Evolutionary conservation across 1,284 basidiomycete genomes (phyloP).

Genomic region (Peniophora sp.): DNA sequence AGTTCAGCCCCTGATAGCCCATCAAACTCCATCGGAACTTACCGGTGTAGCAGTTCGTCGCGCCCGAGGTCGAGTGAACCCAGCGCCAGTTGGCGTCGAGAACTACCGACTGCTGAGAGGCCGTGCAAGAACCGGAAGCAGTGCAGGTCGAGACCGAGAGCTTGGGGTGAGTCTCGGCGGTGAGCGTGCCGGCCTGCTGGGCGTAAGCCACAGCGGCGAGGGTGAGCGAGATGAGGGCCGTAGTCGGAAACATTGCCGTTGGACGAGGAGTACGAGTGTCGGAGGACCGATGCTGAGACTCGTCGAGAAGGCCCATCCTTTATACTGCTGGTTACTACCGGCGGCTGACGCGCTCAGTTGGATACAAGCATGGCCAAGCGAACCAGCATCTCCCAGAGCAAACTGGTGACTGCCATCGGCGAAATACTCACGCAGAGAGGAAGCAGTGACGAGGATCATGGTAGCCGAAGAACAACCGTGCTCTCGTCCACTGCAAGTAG

Average conservation of each 20-base stretch:
- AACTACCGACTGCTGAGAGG: slow-evolving; percentile 24
- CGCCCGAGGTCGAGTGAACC: slow-evolving; percentile 32
- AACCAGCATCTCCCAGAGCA: neutral
- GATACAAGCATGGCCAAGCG: neutral
- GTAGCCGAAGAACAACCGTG: neutral
- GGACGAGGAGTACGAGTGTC: neutral
- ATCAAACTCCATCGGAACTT: too few species aligned
- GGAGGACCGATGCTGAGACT: neutral
- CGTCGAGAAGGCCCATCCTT: neutral
- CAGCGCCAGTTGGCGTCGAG: slow-evolving; percentile 51
- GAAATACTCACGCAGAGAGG: neutral
- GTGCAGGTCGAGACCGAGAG: slow-evolving; percentile 33
- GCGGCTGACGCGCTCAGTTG: neutral
- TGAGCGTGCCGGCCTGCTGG: slow-evolving; percentile 32
- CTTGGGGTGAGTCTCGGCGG: slow-evolving; percentile 32
- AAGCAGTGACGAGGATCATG: neutral
- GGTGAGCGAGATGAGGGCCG: slow-evolving; percentile 20
- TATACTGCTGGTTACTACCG: neutral
- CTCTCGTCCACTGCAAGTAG: too few species aligned
- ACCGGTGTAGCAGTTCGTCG: slow-evolving; percentile 45
- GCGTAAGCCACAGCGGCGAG: slow-evolving; percentile 24
- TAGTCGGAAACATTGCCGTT: slow-evolving; percentile 6
- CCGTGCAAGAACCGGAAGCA: slow-evolving; percentile 28
- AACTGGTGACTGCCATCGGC: neutral
- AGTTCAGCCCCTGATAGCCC: too few species aligned